Conservation (phyloP, 169 alveolate genomes). For the Cryptosporidium parvum region DNA sequence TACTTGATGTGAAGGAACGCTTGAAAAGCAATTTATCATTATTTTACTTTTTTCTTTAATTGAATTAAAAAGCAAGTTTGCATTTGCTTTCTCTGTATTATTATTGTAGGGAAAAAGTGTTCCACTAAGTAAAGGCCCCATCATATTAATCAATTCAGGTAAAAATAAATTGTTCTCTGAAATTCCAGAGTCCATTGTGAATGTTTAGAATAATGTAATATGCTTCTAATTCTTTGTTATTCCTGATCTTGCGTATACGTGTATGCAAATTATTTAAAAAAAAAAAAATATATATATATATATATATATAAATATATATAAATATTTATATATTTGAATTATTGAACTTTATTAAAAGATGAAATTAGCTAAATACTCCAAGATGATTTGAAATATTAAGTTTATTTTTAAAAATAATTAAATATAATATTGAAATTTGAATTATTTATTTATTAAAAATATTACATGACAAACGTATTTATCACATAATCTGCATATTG, state of each 20-base stretch:
- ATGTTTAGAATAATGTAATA: neutral
- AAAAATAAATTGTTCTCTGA: constrained; percentile 44
- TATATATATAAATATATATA: no score
- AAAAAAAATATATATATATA: neutral
- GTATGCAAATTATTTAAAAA: neutral
- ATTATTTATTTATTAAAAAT: neutral
- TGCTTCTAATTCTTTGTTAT: neutral
- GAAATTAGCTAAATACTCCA: neutral
- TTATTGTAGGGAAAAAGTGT: constrained; percentile 65
- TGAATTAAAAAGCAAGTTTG: constrained; percentile 37
- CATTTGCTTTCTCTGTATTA: constrained; percentile 27
- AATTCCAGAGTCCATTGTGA: neutral
- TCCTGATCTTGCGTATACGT: neutral
- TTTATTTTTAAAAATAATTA: neutral
- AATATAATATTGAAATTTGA: neutral
- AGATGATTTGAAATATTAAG: neutral
- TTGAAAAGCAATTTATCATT: constrained; percentile 44
- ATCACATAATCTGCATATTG: constrained; percentile 71
- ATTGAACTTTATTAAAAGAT: neutral
- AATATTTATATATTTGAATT: neutral
- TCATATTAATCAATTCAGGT: constrained; percentile 57
- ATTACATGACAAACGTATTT: constrained; percentile 26
- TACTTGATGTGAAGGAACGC: constrained; percentile 33
- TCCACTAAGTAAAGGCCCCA: constrained; percentile 72
- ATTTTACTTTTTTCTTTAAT: constrained; percentile 37